A percentile compares a stretch with the other conserved stretches of the same genome.
These are phyloP conservation scores for Psidium friedrichsthalianum DNA, from an alignment of 345 rosid species.

Conservation along the genomic window DNA sequence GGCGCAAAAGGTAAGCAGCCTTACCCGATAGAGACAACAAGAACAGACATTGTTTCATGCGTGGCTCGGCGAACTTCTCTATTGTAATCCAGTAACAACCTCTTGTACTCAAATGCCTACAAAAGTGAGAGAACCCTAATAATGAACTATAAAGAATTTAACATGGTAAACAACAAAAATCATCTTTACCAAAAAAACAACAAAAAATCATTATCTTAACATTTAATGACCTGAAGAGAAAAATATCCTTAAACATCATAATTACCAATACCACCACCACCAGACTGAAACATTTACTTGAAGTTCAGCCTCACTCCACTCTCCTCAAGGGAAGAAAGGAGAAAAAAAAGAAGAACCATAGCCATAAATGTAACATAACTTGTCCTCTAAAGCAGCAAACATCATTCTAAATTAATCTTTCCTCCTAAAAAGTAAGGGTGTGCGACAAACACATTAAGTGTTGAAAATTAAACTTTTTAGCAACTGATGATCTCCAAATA, in stretches of 20 bases:
- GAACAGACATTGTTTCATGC: constrained; percentile 68
- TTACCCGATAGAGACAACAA: constrained; percentile 73
- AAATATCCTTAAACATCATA: not conserved
- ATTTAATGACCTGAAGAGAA: not conserved
- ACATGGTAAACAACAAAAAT: constrained; percentile 1
- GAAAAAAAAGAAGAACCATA: not conserved
- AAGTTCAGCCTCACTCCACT: not conserved
- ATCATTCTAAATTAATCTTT: not conserved
- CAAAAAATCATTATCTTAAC: not conserved
- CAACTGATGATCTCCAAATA: not conserved
- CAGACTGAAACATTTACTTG: not conserved
- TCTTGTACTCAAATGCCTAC: constrained; percentile 87
- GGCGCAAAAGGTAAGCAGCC: not conserved
- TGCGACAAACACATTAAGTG: not conserved
- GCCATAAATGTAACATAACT: not conserved
- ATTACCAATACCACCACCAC: not conserved
- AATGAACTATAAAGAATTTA: not conserved
- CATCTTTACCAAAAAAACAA: no score
- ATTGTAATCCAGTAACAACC: constrained; percentile 73
- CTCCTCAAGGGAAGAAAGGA: not conserved
- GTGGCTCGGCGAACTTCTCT: constrained; percentile 96
- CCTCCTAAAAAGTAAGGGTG: not conserved
- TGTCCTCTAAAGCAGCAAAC: not conserved
- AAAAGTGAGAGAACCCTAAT: not conserved
- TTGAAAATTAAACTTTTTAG: not conserved